A percentile compares a stretch with the other conserved stretches of the same genome.
These are phyloP conservation scores for Irpex rosettiformis DNA, from an alignment of 1,284 basidiomycete genomes.

Conservation along the genomic window DNA sequence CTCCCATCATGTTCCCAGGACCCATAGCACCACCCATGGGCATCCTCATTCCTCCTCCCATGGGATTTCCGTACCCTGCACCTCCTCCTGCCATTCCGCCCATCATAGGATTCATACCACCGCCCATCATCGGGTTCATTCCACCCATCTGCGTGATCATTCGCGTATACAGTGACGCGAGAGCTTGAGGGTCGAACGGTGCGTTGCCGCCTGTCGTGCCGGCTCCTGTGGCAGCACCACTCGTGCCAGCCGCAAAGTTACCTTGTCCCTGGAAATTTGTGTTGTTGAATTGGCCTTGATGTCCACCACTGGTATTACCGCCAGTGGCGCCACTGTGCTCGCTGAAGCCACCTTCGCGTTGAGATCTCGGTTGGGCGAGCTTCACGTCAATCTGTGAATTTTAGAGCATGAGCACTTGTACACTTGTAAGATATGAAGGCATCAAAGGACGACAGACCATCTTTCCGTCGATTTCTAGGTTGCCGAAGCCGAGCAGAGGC, in stretches of 20 bases:
- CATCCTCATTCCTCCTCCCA: constrained; percentile 33
- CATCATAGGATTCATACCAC: constrained; percentile 44
- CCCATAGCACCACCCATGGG: constrained; percentile 24
- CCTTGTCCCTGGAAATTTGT: constrained; percentile 26
- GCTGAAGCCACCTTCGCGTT: constrained; percentile 51
- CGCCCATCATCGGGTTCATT: constrained; percentile 39
- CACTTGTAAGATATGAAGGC: constrained; percentile 5
- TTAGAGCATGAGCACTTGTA: constrained; percentile 3
- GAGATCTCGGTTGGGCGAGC: constrained; percentile 83
- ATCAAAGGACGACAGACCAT: constrained; percentile 52
- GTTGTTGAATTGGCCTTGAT: constrained; percentile 20
- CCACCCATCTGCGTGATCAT: constrained; percentile 75
- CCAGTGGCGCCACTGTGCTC: constrained; percentile 24
- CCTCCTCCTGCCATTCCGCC: constrained; percentile 32
- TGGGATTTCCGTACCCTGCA: constrained; percentile 29
- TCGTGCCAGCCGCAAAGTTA: constrained; percentile 17
- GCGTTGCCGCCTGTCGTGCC: constrained; percentile 37
- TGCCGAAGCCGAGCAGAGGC: constrained; percentile 80
- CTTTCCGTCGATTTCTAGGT: constrained; percentile 91
- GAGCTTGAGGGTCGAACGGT: constrained; percentile 77
- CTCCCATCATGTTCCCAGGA: constrained; percentile 39
- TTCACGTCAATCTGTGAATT: constrained; percentile 86
- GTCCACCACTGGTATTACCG: constrained; percentile 21
- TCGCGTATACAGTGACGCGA: constrained; percentile 76
- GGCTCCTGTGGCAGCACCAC: constrained; percentile 20